A percentile compares a stretch with the other conserved stretches of the same genome.
phyloP scores from a whole-genome alignment of 2,329 filamentous ascomycete species.

The Pestalotiopsis sp. region DNA sequence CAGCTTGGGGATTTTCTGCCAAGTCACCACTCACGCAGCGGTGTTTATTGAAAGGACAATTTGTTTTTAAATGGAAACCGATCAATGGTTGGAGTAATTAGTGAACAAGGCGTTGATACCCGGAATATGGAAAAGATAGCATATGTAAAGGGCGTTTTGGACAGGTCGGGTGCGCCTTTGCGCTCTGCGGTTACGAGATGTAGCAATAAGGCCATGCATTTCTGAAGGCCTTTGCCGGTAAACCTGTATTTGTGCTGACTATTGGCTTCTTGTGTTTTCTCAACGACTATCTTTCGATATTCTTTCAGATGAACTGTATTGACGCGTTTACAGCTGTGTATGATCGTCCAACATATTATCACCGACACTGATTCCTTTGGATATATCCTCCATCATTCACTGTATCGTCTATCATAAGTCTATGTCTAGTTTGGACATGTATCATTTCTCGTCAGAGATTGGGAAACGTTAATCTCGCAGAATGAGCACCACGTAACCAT shows the following conservation, averaged over 20 bases:
- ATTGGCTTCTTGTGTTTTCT: not conserved
- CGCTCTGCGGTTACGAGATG: not conserved
- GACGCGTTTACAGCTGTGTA: not conserved
- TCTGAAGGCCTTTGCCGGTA: not conserved
- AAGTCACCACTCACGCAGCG: conserved; percentile 24
- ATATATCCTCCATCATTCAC: not conserved
- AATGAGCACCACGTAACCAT: not conserved
- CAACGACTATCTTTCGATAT: not conserved
- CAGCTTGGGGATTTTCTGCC: conserved; percentile 48
- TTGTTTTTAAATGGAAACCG: not conserved
- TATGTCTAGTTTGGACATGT: not conserved
- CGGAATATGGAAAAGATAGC: conserved; percentile 16
- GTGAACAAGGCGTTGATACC: conserved; percentile 24
- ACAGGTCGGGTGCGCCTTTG: not conserved
- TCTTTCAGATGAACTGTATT: not conserved
- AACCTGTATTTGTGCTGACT: not conserved
- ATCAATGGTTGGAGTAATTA: not conserved
- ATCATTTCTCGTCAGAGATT: not conserved
- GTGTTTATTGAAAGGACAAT: conserved; percentile 24
- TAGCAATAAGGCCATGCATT: not conserved
- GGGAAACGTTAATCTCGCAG: not conserved
- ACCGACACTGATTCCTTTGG: too few relatives aligned
- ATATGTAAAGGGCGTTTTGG: not conserved
- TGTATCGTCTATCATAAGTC: not conserved
- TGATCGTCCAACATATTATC: too few relatives aligned